Percentiles rank a stretch among this genome's conserved stretches.
Conservation (phyloP, 805 yeast species). For the Kazachstania viticola region DNA sequence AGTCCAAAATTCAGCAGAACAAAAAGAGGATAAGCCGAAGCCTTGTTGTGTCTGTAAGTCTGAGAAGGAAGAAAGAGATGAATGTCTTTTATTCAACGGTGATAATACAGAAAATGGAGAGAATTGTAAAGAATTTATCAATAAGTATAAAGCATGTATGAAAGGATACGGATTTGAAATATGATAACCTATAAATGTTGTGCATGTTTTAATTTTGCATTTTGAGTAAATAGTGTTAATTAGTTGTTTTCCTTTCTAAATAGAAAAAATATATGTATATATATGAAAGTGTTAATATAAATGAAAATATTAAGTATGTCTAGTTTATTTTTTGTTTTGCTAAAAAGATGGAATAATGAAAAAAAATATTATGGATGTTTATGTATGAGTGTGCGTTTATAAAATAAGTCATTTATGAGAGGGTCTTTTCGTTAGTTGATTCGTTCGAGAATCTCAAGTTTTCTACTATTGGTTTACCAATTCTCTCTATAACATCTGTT, state of each 20-base stretch:
- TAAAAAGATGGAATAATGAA: not conserved
- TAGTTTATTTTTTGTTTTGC: not conserved
- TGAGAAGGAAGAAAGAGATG: constrained; percentile 73
- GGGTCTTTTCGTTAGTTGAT: not conserved
- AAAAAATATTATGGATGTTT: not conserved
- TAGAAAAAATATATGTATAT: not conserved
- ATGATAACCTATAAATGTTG: not conserved
- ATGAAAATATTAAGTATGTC: not conserved
- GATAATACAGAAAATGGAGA: constrained; percentile 38
- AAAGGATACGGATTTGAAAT: constrained; percentile 70
- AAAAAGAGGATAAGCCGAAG: constrained; percentile 47
- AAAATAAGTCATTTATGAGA: not conserved
- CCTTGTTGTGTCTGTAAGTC: constrained; percentile 95
- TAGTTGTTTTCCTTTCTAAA: not conserved
- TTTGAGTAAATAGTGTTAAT: not conserved
- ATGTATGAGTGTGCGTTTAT: not conserved
- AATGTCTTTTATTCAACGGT: constrained; percentile 74
- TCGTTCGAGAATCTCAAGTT: constrained; percentile 22
- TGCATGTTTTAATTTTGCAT: not conserved
- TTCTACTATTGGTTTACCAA: constrained; percentile 41
- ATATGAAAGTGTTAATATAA: not conserved
- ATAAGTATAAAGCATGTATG: constrained; percentile 79
- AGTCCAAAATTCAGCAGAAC: no score
- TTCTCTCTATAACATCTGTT: constrained; percentile 48
- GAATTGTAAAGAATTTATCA: constrained; percentile 63